A percentile compares a stretch with the other conserved stretches of the same genome.
Conservation (phyloP, 805 yeast genomes). For the Myxozyma vanderwaltii region DNA sequence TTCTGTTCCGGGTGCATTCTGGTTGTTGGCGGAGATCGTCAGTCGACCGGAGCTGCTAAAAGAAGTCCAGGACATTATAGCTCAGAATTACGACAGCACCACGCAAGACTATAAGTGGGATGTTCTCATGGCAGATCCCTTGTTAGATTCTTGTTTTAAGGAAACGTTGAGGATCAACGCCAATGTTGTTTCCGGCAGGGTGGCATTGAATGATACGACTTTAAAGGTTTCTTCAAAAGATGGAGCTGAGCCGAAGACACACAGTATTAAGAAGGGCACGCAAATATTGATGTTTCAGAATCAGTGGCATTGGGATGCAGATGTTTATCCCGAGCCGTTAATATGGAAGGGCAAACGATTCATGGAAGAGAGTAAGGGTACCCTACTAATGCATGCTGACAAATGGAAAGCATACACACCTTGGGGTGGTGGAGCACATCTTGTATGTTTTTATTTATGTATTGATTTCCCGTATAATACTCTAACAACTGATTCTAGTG, state of each 20-base stretch:
- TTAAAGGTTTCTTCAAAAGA: slow-evolving; percentile 4
- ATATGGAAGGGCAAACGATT: slow-evolving; percentile 25
- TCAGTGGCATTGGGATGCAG: slow-evolving; percentile 27
- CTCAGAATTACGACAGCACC: slow-evolving; percentile 7
- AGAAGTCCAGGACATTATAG: slow-evolving; percentile 11
- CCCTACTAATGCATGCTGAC: slow-evolving; percentile 5
- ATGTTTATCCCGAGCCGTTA: slow-evolving; percentile 29
- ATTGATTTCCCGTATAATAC: not conserved
- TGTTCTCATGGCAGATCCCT: slow-evolving; percentile 12
- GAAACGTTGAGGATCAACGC: slow-evolving; percentile 24
- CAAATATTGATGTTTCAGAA: slow-evolving; percentile 11
- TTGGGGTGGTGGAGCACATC: slow-evolving; percentile 30
- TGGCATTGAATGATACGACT: slow-evolving; percentile 12
- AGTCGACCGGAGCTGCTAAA: slow-evolving; percentile 9
- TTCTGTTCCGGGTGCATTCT: slow-evolving; percentile 26
- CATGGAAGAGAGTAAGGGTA: slow-evolving; percentile 15
- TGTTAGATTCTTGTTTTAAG: slow-evolving; percentile 22
- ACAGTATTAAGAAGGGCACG: slow-evolving; percentile 4
- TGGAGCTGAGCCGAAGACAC: not conserved
- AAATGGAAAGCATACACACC: slow-evolving; percentile 19
- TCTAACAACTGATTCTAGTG: slow-evolving; percentile 3
- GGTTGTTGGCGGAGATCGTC: slow-evolving; percentile 19
- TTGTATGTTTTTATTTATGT: slow-evolving; percentile 4
- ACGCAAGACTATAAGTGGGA: slow-evolving; percentile 23
- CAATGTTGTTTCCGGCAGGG: slow-evolving; percentile 18